Conservation (phyloP, 75 land plant species). For the Azolla pinnata region DNA sequence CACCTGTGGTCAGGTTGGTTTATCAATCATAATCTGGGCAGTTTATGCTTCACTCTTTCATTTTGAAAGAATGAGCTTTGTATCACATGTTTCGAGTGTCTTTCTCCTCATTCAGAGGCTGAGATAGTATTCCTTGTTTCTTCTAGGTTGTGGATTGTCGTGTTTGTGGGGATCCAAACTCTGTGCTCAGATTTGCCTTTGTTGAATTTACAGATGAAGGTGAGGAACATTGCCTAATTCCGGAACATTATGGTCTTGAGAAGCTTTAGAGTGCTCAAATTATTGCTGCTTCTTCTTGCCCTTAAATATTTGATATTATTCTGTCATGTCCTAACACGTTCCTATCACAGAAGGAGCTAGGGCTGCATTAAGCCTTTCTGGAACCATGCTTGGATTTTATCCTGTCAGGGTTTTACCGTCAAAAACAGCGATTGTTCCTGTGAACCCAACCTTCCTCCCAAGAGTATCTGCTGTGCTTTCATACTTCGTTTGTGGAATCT, state of each 20-base stretch:
- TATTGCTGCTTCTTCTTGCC: background rate
- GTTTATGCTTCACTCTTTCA: too few relatives aligned
- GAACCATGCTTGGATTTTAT: conserved; percentile 93
- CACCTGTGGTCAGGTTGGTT: conserved; percentile 56
- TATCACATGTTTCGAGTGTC: too few relatives aligned
- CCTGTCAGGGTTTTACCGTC: conserved; percentile 93
- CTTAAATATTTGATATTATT: background rate
- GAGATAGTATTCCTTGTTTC: background rate
- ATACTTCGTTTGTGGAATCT: too few relatives aligned
- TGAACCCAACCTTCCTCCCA: conserved; percentile 86
- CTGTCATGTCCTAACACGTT: background rate
- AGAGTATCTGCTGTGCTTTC: conserved; percentile 37
- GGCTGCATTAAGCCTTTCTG: conserved; percentile 73
- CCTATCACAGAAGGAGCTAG: conserved; percentile 60
- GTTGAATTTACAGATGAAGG: conserved; percentile 90
- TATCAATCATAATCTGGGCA: too few relatives aligned
- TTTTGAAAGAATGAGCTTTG: conserved; percentile 4
- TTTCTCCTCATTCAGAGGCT: too few relatives aligned
- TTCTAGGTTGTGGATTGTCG: conserved; percentile 90
- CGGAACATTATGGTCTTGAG: too few relatives aligned
- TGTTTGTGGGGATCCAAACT: conserved; percentile 93
- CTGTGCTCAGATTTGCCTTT: conserved; percentile 95
- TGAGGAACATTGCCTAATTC: conserved; percentile 24
- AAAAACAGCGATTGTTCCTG: conserved; percentile 94
- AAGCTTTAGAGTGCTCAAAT: too few relatives aligned